Conservation (phyloP, 1,284 basidiomycete species). For the Phellopilus nigrolimitatus region DNA sequence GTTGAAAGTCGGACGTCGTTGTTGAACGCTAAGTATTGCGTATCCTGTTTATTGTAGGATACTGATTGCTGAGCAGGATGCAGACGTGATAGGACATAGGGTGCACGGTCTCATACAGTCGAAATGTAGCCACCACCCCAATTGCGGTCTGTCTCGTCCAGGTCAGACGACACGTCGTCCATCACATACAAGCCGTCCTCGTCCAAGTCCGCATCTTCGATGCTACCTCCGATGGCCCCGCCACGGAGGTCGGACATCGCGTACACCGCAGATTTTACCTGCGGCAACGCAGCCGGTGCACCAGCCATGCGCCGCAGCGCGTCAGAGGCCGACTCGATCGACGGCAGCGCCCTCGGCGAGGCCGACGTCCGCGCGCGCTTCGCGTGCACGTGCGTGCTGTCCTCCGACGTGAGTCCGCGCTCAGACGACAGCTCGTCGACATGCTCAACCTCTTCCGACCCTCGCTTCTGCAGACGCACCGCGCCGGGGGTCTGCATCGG, state of each 20-base stretch:
- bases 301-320: not conserved
- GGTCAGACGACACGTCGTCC: not conserved
- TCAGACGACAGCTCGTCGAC: conserved; percentile 20
- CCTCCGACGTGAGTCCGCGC: not conserved
- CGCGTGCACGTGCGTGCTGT: not conserved
- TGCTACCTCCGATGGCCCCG: not conserved
- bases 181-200: not conserved
- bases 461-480: conserved; percentile 27
- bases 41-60: too few relatives aligned
- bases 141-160: too few relatives aligned
- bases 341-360: not conserved
- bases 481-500: conserved; percentile 19
- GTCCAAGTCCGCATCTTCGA: not conserved
- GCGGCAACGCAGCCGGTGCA: not conserved
- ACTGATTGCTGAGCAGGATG: too few relatives aligned
- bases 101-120: too few relatives aligned
- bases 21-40: too few relatives aligned
- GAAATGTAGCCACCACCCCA: too few relatives aligned
- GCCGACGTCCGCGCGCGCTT: not conserved
- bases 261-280: not conserved
- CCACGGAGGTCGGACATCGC: not conserved
- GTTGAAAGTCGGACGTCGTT: too few relatives aligned
- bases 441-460: conserved; percentile 29
- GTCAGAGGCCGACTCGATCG: not conserved
- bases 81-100: too few relatives aligned